A percentile compares a stretch with the other conserved stretches of the same genome.
Evolutionary conservation across 345 rosid genomes (phyloP).

Genomic region (Eucalyptus sp.): DNA sequence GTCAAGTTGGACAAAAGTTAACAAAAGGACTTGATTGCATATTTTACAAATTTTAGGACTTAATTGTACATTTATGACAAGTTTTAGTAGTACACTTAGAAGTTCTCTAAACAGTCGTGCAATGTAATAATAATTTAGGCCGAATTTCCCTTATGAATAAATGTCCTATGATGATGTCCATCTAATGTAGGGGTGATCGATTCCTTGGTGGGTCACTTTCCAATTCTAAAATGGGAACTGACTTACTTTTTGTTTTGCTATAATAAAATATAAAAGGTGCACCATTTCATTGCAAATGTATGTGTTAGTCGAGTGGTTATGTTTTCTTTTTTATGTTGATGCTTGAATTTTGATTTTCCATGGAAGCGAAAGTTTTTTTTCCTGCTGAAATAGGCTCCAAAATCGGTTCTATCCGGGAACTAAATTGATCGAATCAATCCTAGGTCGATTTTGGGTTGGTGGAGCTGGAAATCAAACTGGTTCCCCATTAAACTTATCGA

Average conservation of each 20-base stretch:
- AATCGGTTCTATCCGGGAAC: no score
- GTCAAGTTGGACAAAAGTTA: background rate
- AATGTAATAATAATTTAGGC: background rate
- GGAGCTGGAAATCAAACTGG: rapidly evolving
- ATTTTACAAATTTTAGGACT: no score
- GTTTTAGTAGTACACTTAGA: no score
- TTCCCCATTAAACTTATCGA: rapidly evolving
- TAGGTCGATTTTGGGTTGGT: background rate
- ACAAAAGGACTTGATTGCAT: rapidly evolving
- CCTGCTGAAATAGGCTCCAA: background rate
- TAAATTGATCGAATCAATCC: no score
- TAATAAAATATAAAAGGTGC: background rate
- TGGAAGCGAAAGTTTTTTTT: background rate
- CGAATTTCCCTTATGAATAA: background rate
- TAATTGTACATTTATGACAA: background rate
- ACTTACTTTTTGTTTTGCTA: background rate
- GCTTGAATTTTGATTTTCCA: no score
- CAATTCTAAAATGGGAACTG: background rate
- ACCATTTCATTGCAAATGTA: background rate
- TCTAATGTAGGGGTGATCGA: background rate
- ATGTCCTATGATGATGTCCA: background rate
- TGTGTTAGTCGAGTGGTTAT: background rate
- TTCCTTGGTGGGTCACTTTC: background rate
- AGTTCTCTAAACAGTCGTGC: background rate
- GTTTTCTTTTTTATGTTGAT: background rate